phyloP scores from a whole-genome alignment of 148 eudicot genomes.

The Amaranthus palmeri region DNA sequence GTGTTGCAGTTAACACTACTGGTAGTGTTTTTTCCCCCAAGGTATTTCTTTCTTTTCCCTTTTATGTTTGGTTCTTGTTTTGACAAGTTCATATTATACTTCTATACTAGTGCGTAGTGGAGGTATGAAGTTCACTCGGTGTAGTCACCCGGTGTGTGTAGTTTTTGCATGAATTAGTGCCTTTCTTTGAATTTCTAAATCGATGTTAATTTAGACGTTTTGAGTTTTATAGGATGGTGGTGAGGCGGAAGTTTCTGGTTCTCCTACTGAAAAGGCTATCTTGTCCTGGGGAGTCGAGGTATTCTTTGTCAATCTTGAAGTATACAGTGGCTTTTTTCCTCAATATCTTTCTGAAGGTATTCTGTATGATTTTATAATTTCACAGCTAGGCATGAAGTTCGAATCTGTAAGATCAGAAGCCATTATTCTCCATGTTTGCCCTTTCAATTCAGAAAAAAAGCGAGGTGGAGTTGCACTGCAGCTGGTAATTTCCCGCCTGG shows the following conservation, averaged over 20 bases:
- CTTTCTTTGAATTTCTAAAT: neutral
- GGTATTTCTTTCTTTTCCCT: conserved; percentile 29
- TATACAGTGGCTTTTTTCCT: too few relatives aligned
- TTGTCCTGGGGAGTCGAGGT: conserved; percentile 88
- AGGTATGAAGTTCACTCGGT: too few relatives aligned
- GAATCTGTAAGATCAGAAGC: conserved; percentile 64
- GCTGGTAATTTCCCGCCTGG: conserved; percentile 43
- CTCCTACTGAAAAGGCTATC: conserved; percentile 92
- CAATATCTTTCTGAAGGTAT: neutral
- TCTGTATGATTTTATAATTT: neutral
- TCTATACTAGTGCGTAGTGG: too few relatives aligned
- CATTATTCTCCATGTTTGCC: conserved; percentile 62
- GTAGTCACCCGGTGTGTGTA: neutral
- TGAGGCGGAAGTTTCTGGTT: conserved; percentile 68
- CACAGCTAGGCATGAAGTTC: conserved; percentile 85
- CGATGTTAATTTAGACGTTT: too few relatives aligned
- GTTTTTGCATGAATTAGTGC: neutral
- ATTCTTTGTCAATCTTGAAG: neutral
- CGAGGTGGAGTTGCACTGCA: conserved; percentile 83
- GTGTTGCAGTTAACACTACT: conserved; percentile 74
- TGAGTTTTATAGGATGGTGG: conserved; percentile 47
- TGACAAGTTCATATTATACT: too few relatives aligned
- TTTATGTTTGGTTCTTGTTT: too few relatives aligned
- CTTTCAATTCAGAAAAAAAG: conserved; percentile 88
- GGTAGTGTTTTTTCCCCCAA: conserved; percentile 75